phyloP scores from a whole-genome alignment of 495 filamentous ascomycete species.

The Saxophila tyrrhenica region DNA sequence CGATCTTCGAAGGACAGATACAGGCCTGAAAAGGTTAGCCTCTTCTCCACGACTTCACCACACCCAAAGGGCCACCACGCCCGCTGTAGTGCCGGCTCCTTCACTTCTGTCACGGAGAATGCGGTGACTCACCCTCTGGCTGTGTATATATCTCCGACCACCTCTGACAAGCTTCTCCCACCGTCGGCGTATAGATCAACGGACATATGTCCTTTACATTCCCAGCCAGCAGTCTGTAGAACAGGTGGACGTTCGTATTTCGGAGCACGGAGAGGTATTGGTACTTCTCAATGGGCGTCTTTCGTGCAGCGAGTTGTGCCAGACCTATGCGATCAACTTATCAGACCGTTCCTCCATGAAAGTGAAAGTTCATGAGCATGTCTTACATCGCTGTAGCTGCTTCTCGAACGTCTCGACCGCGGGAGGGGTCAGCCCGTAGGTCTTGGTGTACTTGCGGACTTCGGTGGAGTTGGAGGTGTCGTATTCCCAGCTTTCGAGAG shows the following conservation, averaged over 20 bases:
- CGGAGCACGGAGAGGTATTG: constrained; percentile 83
- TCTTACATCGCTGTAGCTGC: constrained; percentile 58
- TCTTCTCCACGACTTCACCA: no score
- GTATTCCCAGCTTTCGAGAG: constrained; percentile 30
- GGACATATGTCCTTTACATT: constrained; percentile 57
- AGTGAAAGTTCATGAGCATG: no score
- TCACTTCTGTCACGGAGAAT: no score
- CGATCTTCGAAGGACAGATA: constrained; percentile 87
- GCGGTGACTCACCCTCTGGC: constrained; percentile 58
- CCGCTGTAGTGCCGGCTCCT: no score
- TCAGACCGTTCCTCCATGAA: no score
- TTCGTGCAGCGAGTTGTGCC: constrained; percentile 62
- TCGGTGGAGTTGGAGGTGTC: constrained; percentile 54
- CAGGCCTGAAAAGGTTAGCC: constrained; percentile 51
- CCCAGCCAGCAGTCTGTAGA: constrained; percentile 85
- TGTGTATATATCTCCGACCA: constrained; percentile 95
- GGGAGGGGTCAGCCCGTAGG: constrained; percentile 62
- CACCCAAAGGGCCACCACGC: constrained; percentile 22
- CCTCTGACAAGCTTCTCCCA: constrained; percentile 89
- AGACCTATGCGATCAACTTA: constrained; percentile 38
- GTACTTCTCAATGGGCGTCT: constrained; percentile 83
- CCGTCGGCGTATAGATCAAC: constrained; percentile 92
- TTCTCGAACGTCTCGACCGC: constrained; percentile 56
- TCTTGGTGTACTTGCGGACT: constrained; percentile 56
- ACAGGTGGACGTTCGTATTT: constrained; percentile 81